phyloP scores from a whole-genome alignment of 805 yeast species.

The Metschnikowia orientalis region DNA sequence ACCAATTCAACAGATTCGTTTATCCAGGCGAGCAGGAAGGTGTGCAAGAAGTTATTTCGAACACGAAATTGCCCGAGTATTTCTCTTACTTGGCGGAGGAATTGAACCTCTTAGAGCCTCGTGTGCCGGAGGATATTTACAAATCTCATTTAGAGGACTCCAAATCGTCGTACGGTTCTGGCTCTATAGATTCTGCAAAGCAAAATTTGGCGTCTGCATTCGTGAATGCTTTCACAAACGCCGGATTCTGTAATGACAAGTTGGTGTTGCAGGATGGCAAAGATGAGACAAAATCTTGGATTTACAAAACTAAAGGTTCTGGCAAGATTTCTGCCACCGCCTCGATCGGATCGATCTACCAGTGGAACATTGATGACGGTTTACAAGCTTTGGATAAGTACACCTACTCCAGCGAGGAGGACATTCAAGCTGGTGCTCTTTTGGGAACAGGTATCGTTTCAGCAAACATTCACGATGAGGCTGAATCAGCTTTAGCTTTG shows the following conservation, averaged over 20 bases:
- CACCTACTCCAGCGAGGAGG: slow-evolving; percentile 78
- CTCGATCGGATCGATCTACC: slow-evolving; percentile 80
- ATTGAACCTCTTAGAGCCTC: slow-evolving; percentile 82
- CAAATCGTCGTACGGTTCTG: slow-evolving; percentile 53
- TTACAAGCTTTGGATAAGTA: slow-evolving; percentile 86
- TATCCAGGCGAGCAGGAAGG: slow-evolving; percentile 56
- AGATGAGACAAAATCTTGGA: slow-evolving; percentile 73
- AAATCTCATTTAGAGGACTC: slow-evolving; percentile 81
- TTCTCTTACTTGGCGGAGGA: slow-evolving; percentile 79
- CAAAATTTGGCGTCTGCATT: slow-evolving; percentile 94
- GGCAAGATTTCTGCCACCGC: slow-evolving; percentile 94
- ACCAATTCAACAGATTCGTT: slow-evolving; percentile 77
- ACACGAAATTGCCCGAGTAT: slow-evolving; percentile 72
- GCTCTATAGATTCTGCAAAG: slow-evolving; percentile 75
- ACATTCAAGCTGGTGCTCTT: slow-evolving; percentile 93
- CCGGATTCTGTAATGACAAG: slow-evolving; percentile 88
- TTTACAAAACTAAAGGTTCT: slow-evolving; percentile 83
- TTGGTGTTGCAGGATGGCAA: slow-evolving; percentile 57
- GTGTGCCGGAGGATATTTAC: slow-evolving; percentile 91
- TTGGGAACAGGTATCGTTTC: slow-evolving; percentile 92
- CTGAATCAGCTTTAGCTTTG: slow-evolving; percentile 84
- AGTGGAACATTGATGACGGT: slow-evolving; percentile 90
- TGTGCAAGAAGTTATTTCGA: slow-evolving; percentile 82
- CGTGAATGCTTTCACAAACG: slow-evolving; percentile 85
- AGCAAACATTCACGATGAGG: slow-evolving; percentile 91